Conservation (phyloP, 2,329 filamentous ascomycete species). For the Xylaria sp. region DNA sequence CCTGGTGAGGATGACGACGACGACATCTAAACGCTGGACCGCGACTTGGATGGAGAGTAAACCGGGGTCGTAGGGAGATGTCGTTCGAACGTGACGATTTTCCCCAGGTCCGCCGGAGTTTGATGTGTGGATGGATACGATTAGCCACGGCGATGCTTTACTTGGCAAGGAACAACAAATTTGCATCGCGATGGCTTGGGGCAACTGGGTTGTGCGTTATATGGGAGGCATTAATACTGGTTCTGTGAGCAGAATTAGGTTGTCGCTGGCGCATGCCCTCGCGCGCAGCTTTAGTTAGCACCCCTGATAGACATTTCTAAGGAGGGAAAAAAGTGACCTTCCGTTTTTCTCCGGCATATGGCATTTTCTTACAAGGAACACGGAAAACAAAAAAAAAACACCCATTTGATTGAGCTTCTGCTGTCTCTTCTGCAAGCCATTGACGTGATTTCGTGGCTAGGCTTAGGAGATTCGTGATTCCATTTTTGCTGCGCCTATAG, state of each 20-base stretch:
- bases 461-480: too few relatives aligned
- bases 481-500: too few relatives aligned
- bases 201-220: slow-evolving; percentile 25
- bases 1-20: slow-evolving; percentile 89
- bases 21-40: slow-evolving; percentile 45
- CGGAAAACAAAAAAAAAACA: background rate
- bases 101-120: slow-evolving; percentile 11
- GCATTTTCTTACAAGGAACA: slow-evolving; percentile 7
- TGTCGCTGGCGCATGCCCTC: slow-evolving; percentile 30
- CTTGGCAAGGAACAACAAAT: slow-evolving; percentile 25
- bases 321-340: slow-evolving; percentile 25
- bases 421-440: background rate
- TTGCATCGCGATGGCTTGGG: slow-evolving; percentile 20
- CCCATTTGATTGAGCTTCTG: background rate
- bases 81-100: slow-evolving; percentile 9
- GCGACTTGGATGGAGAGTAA: slow-evolving; percentile 16
- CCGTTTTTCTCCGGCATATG: slow-evolving; percentile 15
- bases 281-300: slow-evolving; percentile 34
- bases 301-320: slow-evolving; percentile 31
- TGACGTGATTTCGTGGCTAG: background rate
- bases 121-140: slow-evolving; percentile 23
- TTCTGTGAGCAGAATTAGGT: slow-evolving; percentile 25
- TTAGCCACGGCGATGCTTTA: slow-evolving; percentile 26
- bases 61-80: slow-evolving; percentile 12
- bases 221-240: slow-evolving; percentile 22